Conservation (phyloP, 306 rosid species). For the Chamaecrista fasciculata region DNA sequence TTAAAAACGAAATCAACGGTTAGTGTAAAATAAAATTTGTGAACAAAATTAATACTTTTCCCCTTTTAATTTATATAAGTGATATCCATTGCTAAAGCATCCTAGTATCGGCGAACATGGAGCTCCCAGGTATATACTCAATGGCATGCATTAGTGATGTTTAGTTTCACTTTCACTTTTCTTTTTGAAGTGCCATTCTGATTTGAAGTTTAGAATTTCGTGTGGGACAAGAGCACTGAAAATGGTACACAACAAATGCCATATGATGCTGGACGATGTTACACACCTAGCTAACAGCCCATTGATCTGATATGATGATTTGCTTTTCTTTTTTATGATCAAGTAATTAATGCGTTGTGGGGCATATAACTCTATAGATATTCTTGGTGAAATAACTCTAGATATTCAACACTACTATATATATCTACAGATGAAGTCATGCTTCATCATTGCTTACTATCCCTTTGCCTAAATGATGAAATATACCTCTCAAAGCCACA, state of each 20-base stretch:
- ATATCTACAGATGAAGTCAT: not conserved
- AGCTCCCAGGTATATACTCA: not conserved
- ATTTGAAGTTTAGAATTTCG: too few species aligned
- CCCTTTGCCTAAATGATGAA: not conserved
- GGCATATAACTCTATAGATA: not conserved
- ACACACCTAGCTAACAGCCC: not conserved
- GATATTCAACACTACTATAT: too few species aligned
- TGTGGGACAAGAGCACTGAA: not conserved
- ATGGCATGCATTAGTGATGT: too few species aligned
- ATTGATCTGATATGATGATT: too few species aligned
- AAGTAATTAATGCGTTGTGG: not conserved
- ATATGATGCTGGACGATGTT: not conserved
- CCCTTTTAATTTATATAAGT: not conserved
- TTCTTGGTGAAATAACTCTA: too few species aligned
- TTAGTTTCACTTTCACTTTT: too few species aligned
- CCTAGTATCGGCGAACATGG: not conserved
- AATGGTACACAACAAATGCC: not conserved
- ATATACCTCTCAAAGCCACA: too few species aligned
- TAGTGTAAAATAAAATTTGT: too few species aligned
- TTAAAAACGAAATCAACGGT: too few species aligned
- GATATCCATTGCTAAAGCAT: not conserved
- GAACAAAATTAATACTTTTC: too few species aligned
- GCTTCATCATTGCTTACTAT: constrained; percentile 9
- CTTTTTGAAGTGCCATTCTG: not conserved
- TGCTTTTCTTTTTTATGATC: constrained; percentile 14